Conservation (phyloP, 2,329 filamentous ascomycete genomes). For the Diaporthe velutina region DNA sequence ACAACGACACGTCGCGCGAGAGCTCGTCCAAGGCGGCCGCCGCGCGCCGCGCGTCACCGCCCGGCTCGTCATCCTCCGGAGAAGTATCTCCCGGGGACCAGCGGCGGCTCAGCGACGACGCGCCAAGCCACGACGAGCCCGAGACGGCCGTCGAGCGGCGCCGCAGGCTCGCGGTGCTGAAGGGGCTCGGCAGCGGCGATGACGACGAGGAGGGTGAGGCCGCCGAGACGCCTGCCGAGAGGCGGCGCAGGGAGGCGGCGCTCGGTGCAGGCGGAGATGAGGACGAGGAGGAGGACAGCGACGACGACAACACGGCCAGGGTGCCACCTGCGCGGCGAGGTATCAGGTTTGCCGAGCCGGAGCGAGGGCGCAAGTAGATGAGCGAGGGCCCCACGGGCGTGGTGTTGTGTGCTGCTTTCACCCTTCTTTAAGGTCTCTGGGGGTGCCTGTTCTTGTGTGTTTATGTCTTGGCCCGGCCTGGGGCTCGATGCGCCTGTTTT, state of each 20-base stretch:
- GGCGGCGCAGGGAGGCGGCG: constrained; percentile 79
- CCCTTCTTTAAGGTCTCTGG: neutral
- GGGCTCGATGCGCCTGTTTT: neutral
- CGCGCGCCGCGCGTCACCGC: constrained; percentile 16
- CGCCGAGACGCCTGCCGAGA: constrained; percentile 80
- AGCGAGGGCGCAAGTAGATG: constrained; percentile 40
- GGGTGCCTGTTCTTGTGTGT: constrained; percentile 21
- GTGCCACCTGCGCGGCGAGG: constrained; percentile 66
- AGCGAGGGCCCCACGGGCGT: neutral
- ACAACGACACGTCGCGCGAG: constrained; percentile 15
- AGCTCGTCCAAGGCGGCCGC: constrained; percentile 32
- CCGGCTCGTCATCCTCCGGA: constrained; percentile 22
- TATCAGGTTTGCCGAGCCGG: constrained; percentile 72
- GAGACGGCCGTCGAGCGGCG: constrained; percentile 80
- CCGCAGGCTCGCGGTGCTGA: constrained; percentile 70
- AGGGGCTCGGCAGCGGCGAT: constrained; percentile 58
- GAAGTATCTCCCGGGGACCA: constrained; percentile 27
- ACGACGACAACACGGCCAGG: constrained; percentile 69
- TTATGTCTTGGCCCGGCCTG: constrained; percentile 11
- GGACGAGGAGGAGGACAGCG: constrained; percentile 63
- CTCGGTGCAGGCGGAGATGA: constrained; percentile 58
- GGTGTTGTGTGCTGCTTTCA: neutral
- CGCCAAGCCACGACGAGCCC: constrained; percentile 54
- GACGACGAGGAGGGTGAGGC: constrained; percentile 56
- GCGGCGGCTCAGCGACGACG: constrained; percentile 30